Conservation (phyloP, 2,329 filamentous ascomycete species). For the Penicillium occitanis region DNA sequence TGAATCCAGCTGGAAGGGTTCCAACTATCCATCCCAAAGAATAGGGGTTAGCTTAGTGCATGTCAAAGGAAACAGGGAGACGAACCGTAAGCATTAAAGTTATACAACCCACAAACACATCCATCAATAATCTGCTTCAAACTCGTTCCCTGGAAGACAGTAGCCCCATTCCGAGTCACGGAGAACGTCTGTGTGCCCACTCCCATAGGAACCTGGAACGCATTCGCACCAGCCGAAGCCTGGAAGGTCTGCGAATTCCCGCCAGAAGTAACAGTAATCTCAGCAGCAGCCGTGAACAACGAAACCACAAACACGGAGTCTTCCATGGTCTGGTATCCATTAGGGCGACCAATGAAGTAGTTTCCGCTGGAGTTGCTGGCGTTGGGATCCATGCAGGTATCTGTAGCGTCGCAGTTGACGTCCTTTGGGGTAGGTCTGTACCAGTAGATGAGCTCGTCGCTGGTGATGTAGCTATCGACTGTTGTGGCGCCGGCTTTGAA, state of each 20-base stretch:
- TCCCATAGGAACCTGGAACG: constrained; percentile 50
- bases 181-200: constrained; percentile 51
- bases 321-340: constrained; percentile 52
- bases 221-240: constrained; percentile 49
- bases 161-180: constrained; percentile 43
- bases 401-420: constrained; percentile 54
- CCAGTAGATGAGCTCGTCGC: constrained; percentile 57
- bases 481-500: constrained; percentile 49
- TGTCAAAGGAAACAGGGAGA: background rate
- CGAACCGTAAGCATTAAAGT: constrained; percentile 45
- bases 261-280: constrained; percentile 49
- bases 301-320: constrained; percentile 57
- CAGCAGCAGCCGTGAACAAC: constrained; percentile 49
- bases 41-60: background rate
- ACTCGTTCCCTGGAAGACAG: constrained; percentile 49
- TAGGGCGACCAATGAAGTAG: constrained; percentile 54
- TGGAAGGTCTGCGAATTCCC: constrained; percentile 45
- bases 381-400: constrained; percentile 47
- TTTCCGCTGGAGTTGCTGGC: constrained; percentile 50
- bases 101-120: constrained; percentile 50
- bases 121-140: constrained; percentile 51
- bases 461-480: constrained; percentile 41
- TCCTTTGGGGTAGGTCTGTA: constrained; percentile 52
- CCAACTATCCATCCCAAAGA: constrained; percentile 42
- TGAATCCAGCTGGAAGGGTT: constrained; percentile 43